Evolutionary conservation across 2,329 filamentous ascomycete species (phyloP).

Genomic region (Lojkania enalia): DNA sequence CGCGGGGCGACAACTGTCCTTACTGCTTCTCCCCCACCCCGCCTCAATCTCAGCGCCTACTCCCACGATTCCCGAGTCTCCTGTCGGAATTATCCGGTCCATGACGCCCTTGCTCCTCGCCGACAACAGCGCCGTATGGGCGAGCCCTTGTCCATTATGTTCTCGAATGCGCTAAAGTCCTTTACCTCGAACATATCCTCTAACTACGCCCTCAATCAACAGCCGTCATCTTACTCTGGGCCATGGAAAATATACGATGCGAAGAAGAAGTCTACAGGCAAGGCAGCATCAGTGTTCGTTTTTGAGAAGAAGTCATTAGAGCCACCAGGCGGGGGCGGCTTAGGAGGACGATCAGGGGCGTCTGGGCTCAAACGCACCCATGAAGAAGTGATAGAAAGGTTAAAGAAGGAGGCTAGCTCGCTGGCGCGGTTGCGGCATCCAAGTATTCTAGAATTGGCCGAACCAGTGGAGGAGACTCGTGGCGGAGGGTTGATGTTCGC

Average conservation of each 20-base stretch:
- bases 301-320: conserved; percentile 91
- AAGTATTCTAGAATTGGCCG: conserved; percentile 86
- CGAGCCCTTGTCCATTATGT: conserved; percentile 67
- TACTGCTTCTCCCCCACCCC: conserved; percentile 13
- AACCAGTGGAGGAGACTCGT: conserved; percentile 93
- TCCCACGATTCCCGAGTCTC: background rate
- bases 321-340: conserved; percentile 60
- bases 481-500: conserved; percentile 93
- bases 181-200: conserved; percentile 90
- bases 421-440: conserved; percentile 88
- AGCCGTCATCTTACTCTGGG: conserved; percentile 77
- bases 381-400: conserved; percentile 86
- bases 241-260: conserved; percentile 98
- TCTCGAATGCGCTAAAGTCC: conserved; percentile 90
- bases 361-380: conserved; percentile 76
- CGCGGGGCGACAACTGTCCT: too few relatives aligned
- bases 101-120: conserved; percentile 31
- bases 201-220: conserved; percentile 82
- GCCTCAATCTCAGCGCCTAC: conserved; percentile 1
- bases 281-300: conserved; percentile 86
- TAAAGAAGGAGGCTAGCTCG: conserved; percentile 90
- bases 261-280: conserved; percentile 93
- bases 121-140: conserved; percentile 27
- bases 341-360: conserved; percentile 63
- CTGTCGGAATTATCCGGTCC: conserved; percentile 20